phyloP scores from a whole-genome alignment of 345 rosid genomes.

The Diplotaxis tenuifolia region DNA sequence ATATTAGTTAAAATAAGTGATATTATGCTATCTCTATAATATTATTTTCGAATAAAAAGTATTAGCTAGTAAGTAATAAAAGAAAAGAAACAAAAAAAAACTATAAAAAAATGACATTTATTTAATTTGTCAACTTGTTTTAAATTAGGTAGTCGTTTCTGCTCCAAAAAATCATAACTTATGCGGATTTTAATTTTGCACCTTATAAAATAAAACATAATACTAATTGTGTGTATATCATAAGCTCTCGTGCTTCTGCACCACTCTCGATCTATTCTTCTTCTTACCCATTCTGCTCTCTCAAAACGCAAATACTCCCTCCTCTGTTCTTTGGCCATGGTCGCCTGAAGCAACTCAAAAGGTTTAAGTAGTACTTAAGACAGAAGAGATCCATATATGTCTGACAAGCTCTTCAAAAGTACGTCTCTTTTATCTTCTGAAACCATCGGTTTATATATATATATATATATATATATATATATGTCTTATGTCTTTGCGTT shows the following conservation, averaged over 20 bases:
- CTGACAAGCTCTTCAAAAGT: background rate
- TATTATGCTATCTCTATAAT: constrained; percentile 11
- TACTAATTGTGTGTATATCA: background rate
- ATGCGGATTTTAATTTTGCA: constrained; percentile 34
- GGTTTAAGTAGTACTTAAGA: background rate
- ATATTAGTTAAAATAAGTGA: background rate
- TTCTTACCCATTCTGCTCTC: constrained; percentile 25
- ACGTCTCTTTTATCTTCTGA: constrained; percentile 2
- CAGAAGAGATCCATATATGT: constrained; percentile 11
- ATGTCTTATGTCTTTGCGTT: background rate
- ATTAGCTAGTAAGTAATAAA: background rate
- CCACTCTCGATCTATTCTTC: constrained; percentile 30
- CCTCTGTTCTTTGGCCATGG: constrained; percentile 4
- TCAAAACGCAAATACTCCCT: background rate
- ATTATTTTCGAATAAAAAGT: background rate
- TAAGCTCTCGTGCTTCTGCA: constrained; percentile 38
- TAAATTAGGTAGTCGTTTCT: constrained; percentile 34
- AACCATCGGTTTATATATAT: background rate
- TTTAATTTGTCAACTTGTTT: background rate
- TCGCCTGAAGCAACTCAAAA: background rate
- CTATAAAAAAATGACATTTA: background rate
- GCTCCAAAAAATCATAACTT: constrained; percentile 27
- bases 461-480: background rate
- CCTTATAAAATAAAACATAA: constrained; percentile 12
- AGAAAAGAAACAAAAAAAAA: background rate